These are phyloP conservation scores for Trametes punicea DNA, from an alignment of 768 basidiomycete species.

Conservation along the genomic window DNA sequence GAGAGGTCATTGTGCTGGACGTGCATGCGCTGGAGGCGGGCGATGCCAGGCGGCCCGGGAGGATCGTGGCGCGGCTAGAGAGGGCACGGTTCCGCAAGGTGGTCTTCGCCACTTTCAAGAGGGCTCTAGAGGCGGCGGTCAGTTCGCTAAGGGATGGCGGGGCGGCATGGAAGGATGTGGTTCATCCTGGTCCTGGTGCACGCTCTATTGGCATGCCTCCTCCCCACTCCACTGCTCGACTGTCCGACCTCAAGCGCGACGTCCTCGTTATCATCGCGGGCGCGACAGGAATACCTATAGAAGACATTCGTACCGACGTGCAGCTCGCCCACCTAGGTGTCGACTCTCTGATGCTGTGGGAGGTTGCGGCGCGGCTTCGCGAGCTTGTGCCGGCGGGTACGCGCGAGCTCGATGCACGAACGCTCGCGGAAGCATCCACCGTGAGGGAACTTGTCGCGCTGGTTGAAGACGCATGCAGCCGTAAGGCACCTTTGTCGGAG, in stretches of 20 bases:
- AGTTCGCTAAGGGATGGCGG: not conserved
- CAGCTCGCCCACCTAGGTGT: conserved; percentile 25
- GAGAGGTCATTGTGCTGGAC: conserved; percentile 36
- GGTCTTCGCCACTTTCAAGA: conserved; percentile 42
- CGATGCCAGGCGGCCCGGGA: conserved; percentile 24
- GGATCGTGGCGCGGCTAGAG: conserved; percentile 53
- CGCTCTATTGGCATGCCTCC: no score
- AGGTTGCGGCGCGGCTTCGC: conserved; percentile 38
- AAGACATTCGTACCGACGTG: conserved; percentile 2
- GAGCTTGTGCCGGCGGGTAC: conserved; percentile 33
- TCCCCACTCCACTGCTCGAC: not conserved
- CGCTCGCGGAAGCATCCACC: conserved; percentile 22
- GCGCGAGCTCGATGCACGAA: not conserved
- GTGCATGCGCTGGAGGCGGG: conserved; percentile 45
- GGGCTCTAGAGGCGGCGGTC: conserved; percentile 5
- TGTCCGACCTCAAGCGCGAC: not conserved
- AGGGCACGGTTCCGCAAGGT: conserved; percentile 60
- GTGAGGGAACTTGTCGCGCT: conserved; percentile 31
- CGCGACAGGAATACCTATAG: conserved; percentile 34
- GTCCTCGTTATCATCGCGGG: conserved; percentile 36
- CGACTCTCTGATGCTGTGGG: conserved; percentile 31
- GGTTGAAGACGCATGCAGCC: conserved; percentile 26
- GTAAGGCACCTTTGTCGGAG: not conserved
- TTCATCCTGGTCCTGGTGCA: no score
- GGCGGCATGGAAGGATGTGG: not conserved